These are phyloP conservation scores for Mycena leptocephala DNA, from an alignment of 768 basidiomycete species.

Conservation along the genomic window DNA sequence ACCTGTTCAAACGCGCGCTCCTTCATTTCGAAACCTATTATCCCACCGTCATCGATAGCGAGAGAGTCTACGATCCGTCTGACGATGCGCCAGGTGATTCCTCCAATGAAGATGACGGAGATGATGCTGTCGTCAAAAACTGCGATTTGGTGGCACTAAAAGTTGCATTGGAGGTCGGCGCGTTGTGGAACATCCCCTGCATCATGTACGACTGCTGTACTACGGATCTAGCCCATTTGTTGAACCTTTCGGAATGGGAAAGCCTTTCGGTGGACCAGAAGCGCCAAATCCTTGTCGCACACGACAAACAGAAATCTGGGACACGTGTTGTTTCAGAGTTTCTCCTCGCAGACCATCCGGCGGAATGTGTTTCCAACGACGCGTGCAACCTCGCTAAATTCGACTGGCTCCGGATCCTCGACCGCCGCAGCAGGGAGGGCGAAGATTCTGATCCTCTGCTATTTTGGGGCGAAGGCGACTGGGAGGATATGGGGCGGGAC, in stretches of 20 bases:
- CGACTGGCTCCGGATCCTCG: not conserved
- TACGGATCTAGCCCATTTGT: not conserved
- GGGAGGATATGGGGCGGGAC: not conserved
- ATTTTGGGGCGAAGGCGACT: not conserved
- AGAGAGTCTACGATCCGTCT: not conserved
- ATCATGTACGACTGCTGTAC: constrained; percentile 17
- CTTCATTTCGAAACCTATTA: not conserved
- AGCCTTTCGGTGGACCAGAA: not conserved
- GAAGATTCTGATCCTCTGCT: not conserved
- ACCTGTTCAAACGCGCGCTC: constrained; percentile 3
- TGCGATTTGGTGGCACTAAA: not conserved
- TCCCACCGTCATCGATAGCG: not conserved
- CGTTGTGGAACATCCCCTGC: constrained; percentile 2
- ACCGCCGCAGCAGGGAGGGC: not conserved
- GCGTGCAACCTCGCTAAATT: not conserved
- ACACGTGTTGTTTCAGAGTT: not conserved
- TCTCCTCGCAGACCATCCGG: not conserved
- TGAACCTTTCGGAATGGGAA: not conserved
- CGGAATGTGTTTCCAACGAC: not conserved
- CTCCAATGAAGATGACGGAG: not conserved
- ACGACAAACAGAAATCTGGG: constrained; percentile 1
- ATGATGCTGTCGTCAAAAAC: not conserved
- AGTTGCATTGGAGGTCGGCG: constrained; percentile 1
- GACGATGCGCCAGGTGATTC: not conserved
- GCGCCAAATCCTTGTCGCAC: not conserved